Evolutionary conservation across 208 protist genomes (phyloP), one percentile per base, ranked within the genome.

Genomic region (Trypanosoma brucei): DNA sequence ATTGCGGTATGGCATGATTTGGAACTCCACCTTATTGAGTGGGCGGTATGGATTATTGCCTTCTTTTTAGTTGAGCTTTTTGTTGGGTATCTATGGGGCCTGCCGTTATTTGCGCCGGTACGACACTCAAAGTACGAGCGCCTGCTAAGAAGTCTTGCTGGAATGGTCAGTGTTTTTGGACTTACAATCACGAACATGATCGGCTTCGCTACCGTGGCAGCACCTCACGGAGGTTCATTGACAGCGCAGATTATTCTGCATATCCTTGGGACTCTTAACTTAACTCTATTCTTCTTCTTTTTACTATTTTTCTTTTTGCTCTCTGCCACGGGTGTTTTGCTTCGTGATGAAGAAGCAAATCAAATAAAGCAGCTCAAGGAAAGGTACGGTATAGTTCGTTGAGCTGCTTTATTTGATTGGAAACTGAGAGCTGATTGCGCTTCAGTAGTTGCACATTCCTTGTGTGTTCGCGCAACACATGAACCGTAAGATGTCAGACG

Each of bases 1-100:
- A 91, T 97, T 52, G 91, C 88, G 11, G 48, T 96, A n/a, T 97
- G 93, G 93, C 93, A 97, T 69, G 93, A 96, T 75, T 60, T 91
- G 5, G 76, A 59, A 55, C 81, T 90, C 55, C 72, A 86, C 40
- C 72, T 92, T 14, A 37, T 94, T 7, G 64, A 87, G 55, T 92
- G 88, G 88, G 88, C 84, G 0, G 31, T 73, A 36, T 75, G 81
- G 59, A 84, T 90, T 35, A 52, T 71, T 8, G 48, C 65, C 6
- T 70, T 79, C 50, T 81, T 95, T 46, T 36, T 90, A 31, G 42
- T 78, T 34, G 88, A 95, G 68, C 36, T 86, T 35, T 36, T 64
- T 40, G 62, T 83, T 38, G 70, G 58, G 44, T 55, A 11, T 55
- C n/a, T 74, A 13, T 80, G 78, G 61, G 35, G 54, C 22, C 50